A percentile compares a stretch with the other conserved stretches of the same genome.
These are phyloP conservation scores for Coemansia sp. DNA, from an alignment of 192 early-diverging fungal genomes.

Conservation along the genomic window DNA sequence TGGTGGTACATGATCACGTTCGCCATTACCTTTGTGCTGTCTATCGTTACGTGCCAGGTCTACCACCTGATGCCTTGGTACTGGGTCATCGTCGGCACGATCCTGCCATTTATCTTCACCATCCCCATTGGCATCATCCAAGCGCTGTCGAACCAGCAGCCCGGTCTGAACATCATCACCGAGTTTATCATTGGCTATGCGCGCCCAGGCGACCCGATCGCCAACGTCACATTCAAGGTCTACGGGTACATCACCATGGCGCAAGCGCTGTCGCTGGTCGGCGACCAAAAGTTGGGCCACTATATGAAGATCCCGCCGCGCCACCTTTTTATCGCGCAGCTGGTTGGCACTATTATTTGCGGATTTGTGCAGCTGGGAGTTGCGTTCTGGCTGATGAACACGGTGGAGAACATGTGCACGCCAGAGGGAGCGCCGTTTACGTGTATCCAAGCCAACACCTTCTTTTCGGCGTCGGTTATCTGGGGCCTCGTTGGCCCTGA, in stretches of 20 bases:
- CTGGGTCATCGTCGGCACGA: conserved; percentile 68
- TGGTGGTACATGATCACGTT: conserved; percentile 69
- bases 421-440: conserved; percentile 65
- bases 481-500: conserved; percentile 81
- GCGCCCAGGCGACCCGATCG: conserved; percentile 76
- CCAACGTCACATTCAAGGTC: conserved; percentile 86
- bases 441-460: conserved; percentile 62
- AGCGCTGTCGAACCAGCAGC: conserved; percentile 75
- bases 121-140: conserved; percentile 84
- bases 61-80: conserved; percentile 65
- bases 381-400: conserved; percentile 67
- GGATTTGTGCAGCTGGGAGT: conserved; percentile 72
- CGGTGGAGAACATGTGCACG: conserved; percentile 62
- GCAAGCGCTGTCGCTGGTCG: conserved; percentile 70
- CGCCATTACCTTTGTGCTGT: conserved; percentile 38
- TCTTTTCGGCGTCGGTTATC: conserved; percentile 75
- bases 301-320: conserved; percentile 87
- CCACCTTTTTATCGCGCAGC: conserved; percentile 77
- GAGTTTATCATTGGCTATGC: conserved; percentile 83
- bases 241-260: conserved; percentile 76
- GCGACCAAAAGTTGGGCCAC: conserved; percentile 76
- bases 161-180: conserved; percentile 82
- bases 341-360: conserved; percentile 72
- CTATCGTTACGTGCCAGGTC: conserved; percentile 50
- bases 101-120: conserved; percentile 64